Conservation (phyloP, 1,139 yeast species). For the Casaregolazyma suthepensis region DNA sequence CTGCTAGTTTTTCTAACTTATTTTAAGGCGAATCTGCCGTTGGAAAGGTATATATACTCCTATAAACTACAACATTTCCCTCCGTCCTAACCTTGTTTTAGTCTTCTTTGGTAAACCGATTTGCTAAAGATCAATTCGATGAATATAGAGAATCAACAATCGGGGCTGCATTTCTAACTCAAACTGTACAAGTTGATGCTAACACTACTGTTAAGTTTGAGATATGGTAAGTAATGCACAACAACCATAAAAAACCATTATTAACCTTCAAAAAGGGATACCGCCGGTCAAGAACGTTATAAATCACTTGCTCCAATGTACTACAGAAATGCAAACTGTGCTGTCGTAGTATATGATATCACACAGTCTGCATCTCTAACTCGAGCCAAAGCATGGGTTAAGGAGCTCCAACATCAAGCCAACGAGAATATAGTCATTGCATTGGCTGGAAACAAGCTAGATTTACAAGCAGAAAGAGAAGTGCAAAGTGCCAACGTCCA, state of each 20-base stretch:
- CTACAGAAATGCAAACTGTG: conserved; percentile 82
- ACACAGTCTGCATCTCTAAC: conserved; percentile 62
- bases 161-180: conserved; percentile 96
- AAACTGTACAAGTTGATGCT: conserved; percentile 64
- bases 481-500: conserved; percentile 51
- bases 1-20: background rate
- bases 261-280: conserved; percentile 52
- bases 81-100: conserved; percentile 8
- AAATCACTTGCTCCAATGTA: conserved; percentile 88
- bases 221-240: conserved; percentile 33
- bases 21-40: conserved; percentile 83
- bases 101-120: conserved; percentile 79
- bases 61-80: background rate
- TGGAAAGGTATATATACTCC: conserved; percentile 51
- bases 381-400: conserved; percentile 94
- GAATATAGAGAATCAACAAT: conserved; percentile 92
- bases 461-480: conserved; percentile 48
- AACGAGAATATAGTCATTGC: conserved; percentile 77
- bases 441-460: conserved; percentile 76
- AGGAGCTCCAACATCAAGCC: conserved; percentile 89
- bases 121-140: conserved; percentile 91
- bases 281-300: conserved; percentile 92
- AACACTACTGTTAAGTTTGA: conserved; percentile 44
- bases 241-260: background rate
- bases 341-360: conserved; percentile 75